These are phyloP conservation scores for Zygosaccharomyces pseudobailii DNA, from an alignment of 1,139 yeast species.

Conservation along the genomic window DNA sequence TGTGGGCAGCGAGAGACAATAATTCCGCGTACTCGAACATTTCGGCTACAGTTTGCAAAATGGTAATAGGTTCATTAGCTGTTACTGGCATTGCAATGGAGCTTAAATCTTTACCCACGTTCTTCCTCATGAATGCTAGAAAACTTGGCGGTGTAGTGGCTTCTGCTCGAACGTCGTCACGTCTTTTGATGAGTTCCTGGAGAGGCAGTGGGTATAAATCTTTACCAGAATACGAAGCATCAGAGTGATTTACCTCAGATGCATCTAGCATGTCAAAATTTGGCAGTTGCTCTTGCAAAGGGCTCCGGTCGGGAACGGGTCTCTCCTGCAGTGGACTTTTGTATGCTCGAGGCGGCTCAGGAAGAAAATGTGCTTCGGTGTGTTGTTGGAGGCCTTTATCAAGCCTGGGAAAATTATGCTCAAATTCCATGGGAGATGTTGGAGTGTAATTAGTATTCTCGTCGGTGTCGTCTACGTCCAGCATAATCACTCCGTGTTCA, in stretches of 20 bases:
- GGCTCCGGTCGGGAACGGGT: neutral
- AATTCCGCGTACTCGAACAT: constrained; percentile 68
- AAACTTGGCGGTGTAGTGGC: constrained; percentile 75
- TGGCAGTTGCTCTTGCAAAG: neutral
- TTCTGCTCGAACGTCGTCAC: constrained; percentile 57
- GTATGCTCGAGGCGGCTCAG: neutral
- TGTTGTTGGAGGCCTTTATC: neutral
- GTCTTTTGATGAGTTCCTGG: constrained; percentile 43
- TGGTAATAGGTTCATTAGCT: constrained; percentile 83
- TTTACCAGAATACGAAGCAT: constrained; percentile 2
- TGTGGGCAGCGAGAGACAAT: constrained; percentile 53
- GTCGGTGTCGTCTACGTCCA: constrained; percentile 30
- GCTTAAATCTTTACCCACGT: constrained; percentile 86
- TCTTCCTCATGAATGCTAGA: constrained; percentile 73
- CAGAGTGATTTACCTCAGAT: neutral
- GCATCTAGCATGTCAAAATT: neutral
- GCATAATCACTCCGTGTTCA: constrained; percentile 29
- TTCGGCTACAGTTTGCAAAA: constrained; percentile 76
- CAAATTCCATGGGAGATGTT: neutral
- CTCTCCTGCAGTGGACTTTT: neutral
- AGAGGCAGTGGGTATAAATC: constrained; percentile 63
- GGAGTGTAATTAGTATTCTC: constrained; percentile 13
- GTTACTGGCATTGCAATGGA: constrained; percentile 92
- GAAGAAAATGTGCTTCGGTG: neutral
- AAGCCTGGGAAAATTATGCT: neutral